Base-by-base conservation (phyloP, 139 green algal species). In the Mychonastes homosphaera region DNA sequence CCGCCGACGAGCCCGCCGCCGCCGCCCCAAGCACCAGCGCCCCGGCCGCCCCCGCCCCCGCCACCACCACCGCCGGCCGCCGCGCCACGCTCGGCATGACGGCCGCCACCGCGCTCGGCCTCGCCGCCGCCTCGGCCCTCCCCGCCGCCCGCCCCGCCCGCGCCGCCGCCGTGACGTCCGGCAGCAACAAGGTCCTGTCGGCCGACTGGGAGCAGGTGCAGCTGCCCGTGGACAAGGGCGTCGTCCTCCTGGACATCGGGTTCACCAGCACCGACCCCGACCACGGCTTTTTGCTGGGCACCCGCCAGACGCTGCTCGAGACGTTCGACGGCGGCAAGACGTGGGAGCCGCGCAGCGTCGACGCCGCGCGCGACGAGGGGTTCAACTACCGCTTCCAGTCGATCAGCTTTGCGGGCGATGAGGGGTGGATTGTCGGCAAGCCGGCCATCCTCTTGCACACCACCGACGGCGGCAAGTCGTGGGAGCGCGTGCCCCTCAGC, bases 371-470 rank as follows among this genome's bases (percentile, higher is more conserved):
- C 28, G 85, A 95, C 28, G 88, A 94, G 65, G 85, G 76, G 43
- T 80, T 88, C 74, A 94, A 95, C 70, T 95, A 91, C 74, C 71
- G 89, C 48, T 98, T 98, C 83, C 95, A 94, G 69, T 87, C 78
- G 62, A 90, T 99, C 56, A 83, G 61, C 45, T 99, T 99, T 72
- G 82, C 71, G n/a, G 84, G 85, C 34, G 77, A 88, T 26, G 93
- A 99, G 74, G 93, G 93, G 50, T 99, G 89, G 89, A 99, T 99
- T 55, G 84, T 98, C 35, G 93, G 93, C 69, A 98, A 97, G 81
- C 93, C 93, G 23, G 86, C 91, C 39, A 98, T 99, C 68, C 69
- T 99, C 60, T 77, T 98, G 69, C 87, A 98, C 82, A 98, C 89
- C 51, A 85, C 55, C 4, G 84, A 99, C 59, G 87, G 79, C 23